Conservation (phyloP, 176 grass and related monocot genomes). For the Leersia perrieri region DNA sequence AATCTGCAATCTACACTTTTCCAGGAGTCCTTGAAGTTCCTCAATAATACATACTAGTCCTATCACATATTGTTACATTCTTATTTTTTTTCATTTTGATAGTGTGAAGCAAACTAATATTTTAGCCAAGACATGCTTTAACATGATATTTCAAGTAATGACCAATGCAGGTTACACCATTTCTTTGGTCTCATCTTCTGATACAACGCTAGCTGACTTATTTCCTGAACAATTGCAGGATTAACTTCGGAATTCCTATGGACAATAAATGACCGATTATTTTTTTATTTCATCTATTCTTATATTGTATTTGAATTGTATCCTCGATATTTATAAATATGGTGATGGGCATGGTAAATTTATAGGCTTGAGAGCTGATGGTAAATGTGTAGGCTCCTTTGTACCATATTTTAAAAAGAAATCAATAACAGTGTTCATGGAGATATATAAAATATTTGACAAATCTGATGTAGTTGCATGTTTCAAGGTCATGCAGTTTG, state of each 20-base stretch:
- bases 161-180: slow-evolving; percentile 1
- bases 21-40: not conserved
- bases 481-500: slow-evolving; percentile 4
- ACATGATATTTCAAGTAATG: not conserved
- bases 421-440: not conserved
- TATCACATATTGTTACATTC: not conserved
- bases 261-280: not conserved
- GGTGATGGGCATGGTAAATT: not conserved
- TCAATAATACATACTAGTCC: not conserved
- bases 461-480: not conserved
- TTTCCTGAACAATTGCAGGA: not conserved
- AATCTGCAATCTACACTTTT: too few species aligned
- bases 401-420: not conserved
- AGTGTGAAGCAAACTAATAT: not conserved
- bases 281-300: not conserved
- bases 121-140: not conserved
- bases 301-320: not conserved
- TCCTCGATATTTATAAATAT: not conserved
- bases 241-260: not conserved
- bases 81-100: not conserved
- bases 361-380: not conserved
- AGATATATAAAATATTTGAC: not conserved
- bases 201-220: not conserved
- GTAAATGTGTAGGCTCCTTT: not conserved
- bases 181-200: not conserved